These are phyloP conservation scores for Ilyonectria robusta DNA, from an alignment of 2,329 filamentous ascomycete genomes.

Conservation along the genomic window DNA sequence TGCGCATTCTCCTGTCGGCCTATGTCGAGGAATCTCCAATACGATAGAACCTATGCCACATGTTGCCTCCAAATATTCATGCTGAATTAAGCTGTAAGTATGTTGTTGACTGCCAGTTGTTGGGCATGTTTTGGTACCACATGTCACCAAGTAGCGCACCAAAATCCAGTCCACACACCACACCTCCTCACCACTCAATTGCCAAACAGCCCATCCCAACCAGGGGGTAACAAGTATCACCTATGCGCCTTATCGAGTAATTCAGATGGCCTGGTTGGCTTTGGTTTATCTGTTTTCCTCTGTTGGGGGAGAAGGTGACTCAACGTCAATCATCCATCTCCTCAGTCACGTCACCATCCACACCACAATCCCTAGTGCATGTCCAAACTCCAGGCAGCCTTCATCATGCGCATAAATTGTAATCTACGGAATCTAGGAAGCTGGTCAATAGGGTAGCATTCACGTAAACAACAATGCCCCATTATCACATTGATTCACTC, in stretches of 20 bases:
- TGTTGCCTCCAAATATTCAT: too few relatives aligned
- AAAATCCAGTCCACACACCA: too few relatives aligned
- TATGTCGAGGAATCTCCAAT: background rate
- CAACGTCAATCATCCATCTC: background rate
- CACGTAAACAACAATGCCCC: background rate
- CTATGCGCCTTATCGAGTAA: background rate
- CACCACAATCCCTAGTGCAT: background rate
- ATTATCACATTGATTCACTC: background rate
- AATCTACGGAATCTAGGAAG: background rate
- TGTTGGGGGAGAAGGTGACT: background rate
- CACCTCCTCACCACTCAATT: too few relatives aligned
- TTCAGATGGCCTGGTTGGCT: background rate
- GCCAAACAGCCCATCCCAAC: too few relatives aligned
- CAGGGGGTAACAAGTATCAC: background rate
- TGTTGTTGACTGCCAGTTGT: too few relatives aligned
- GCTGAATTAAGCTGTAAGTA: too few relatives aligned
- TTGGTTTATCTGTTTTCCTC: background rate
- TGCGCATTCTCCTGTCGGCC: background rate
- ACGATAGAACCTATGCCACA: too few relatives aligned
- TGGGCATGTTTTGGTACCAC: too few relatives aligned
- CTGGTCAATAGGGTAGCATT: background rate
- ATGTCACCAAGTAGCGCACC: too few relatives aligned
- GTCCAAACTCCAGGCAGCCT: background rate
- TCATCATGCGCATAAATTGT: conserved; percentile 14
- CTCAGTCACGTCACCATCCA: conserved; percentile 3